phyloP scores from a whole-genome alignment of 257 asterid genomes.

The Striga asiatica region DNA sequence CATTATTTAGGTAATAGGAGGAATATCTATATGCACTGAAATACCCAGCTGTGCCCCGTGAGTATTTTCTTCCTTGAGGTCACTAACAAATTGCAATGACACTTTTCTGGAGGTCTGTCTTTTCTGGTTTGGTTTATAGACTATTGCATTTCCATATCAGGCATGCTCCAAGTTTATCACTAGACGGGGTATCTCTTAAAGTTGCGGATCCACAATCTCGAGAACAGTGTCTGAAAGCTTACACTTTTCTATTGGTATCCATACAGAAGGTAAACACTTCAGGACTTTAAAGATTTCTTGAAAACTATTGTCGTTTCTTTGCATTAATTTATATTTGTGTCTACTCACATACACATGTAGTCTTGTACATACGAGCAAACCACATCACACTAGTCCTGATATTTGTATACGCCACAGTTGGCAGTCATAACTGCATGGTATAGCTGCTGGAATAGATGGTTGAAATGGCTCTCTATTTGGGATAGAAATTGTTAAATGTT shows the following conservation, averaged over 20 bases:
- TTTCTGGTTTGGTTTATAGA: slow-evolving; percentile 12
- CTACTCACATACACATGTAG: background rate
- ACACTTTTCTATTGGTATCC: slow-evolving; percentile 61
- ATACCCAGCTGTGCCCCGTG: slow-evolving; percentile 58
- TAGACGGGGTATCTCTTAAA: slow-evolving; percentile 53
- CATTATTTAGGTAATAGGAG: slow-evolving; percentile 54
- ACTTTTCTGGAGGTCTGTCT: slow-evolving; percentile 3
- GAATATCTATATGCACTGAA: slow-evolving; percentile 57
- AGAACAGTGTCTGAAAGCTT: slow-evolving; percentile 62
- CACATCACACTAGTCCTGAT: no score
- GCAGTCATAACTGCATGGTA: no score
- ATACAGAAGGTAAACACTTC: slow-evolving; percentile 37
- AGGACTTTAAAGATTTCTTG: slow-evolving; percentile 5
- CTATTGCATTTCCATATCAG: slow-evolving; percentile 26
- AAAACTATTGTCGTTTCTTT: background rate
- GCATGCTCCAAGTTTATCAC: slow-evolving; percentile 54
- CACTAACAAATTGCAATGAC: slow-evolving; percentile 5
- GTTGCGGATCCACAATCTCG: slow-evolving; percentile 68
- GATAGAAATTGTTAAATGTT: background rate
- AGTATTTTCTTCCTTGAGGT: slow-evolving; percentile 2
- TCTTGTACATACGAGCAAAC: background rate
- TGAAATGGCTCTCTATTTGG: slow-evolving; percentile 3
- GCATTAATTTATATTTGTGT: background rate
- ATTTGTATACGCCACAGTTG: no score
- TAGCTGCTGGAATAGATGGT: no score